Conservation (phyloP, 257 asterid species). For the Eucommia ulmoides region DNA sequence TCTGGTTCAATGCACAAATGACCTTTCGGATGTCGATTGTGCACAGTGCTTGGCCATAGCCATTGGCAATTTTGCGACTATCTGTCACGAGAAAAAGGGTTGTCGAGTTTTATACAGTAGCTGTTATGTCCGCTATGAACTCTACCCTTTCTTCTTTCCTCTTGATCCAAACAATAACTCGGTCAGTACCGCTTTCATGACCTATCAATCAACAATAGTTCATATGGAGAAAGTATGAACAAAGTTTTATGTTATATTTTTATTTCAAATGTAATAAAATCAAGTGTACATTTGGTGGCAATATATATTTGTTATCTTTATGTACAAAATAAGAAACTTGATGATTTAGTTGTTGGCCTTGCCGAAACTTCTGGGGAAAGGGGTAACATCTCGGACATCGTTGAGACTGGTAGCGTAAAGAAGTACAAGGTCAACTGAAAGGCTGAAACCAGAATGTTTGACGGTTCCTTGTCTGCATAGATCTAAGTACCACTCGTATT, state of each 20-base stretch:
- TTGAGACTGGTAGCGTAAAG: neutral
- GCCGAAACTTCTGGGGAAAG: conserved; percentile 52
- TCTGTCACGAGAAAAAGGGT: conserved; percentile 42
- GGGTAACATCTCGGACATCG: neutral
- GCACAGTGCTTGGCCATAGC: conserved; percentile 61
- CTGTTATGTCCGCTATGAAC: conserved; percentile 66
- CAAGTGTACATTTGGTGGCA: neutral
- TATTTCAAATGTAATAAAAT: neutral
- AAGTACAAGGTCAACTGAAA: neutral
- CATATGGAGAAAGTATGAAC: conserved; percentile 5
- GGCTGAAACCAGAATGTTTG: neutral
- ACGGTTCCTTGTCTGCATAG: neutral
- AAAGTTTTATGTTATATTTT: neutral
- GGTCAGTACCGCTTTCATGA: neutral
- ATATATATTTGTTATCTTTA: neutral
- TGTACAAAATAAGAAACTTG: conserved; percentile 5
- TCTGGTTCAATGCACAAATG: conserved; percentile 74
- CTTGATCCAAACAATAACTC: conserved; percentile 19
- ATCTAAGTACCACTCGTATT: neutral
- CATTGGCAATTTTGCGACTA: conserved; percentile 20
- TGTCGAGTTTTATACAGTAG: conserved; percentile 50
- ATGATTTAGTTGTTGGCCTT: conserved; percentile 35
- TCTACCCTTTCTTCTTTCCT: conserved; percentile 66
- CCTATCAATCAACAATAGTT: conserved; percentile 6
- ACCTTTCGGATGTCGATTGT: conserved; percentile 31